Evolutionary conservation across 2,329 filamentous ascomycete species (phyloP), one percentile per base, ranked within the genome.

Genomic region (Esteya vermicola): DNA sequence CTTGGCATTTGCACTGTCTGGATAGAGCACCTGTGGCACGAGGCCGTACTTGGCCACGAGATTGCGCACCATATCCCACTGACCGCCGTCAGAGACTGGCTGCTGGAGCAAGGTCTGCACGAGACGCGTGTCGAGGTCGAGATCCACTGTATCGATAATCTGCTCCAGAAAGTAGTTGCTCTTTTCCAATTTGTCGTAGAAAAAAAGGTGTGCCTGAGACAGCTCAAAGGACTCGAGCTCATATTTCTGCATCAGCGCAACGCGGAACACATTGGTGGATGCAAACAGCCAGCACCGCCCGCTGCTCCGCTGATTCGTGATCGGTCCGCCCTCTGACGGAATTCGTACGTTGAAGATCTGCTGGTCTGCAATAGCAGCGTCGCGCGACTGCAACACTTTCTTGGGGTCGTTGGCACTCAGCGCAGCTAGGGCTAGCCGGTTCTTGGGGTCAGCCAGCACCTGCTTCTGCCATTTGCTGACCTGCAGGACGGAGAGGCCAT

Each of bases 101-200:
- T 72, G 68, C 0, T 63, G 61, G 22, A 89, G 63, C 4, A 93
- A 60, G 4, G 70, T 70, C 54, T 86, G 79, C 4, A 93, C 68
- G 4, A 93, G 60, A 9, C 86, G 65, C 19, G 77, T 70, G 48
- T 88, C 82, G 2, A 93, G 67, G 26, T 79, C 75, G 50, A 85
- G 70, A 38, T 65, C 63, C 0, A 74, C 70, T 0, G 85, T 93
- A 46, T 84, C 76, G 41, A 93, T 72, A 45, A 89, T 74, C 52
- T 83, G 81, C 59, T 93, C 85, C 16, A 93, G 70, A 62, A 93
- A 93, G 65, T 74, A 93, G 58, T 93, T 93, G 9, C 81, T 70
- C 59, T 93, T 93, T 59, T 94, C 86, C 18, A 93, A 73, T 63
- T 93, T 93, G 58, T 94, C 86, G 80, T 82, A 93, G 68, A 85